Evolutionary conservation across 345 rosid genomes (phyloP).

Genomic region (Moringa oleifera): DNA sequence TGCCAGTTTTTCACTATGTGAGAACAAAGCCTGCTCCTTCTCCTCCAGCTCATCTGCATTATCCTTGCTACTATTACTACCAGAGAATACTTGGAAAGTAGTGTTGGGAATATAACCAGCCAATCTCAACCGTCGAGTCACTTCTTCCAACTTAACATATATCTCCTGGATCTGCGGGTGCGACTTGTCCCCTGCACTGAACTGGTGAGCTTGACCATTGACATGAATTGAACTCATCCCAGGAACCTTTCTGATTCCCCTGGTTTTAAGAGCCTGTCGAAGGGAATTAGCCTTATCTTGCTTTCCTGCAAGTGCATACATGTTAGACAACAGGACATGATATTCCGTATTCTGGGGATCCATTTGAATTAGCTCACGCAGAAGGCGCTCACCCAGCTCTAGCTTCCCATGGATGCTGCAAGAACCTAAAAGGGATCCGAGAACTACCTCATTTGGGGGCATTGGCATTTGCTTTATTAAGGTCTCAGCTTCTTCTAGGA

Average conservation of each 20-base stretch:
- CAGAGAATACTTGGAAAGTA: slow-evolving; percentile 33
- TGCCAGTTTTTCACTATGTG: slow-evolving; percentile 81
- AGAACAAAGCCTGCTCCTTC: slow-evolving; percentile 63
- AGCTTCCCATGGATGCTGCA: slow-evolving; percentile 59
- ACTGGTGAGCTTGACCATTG: slow-evolving; percentile 49
- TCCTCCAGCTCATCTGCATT: slow-evolving; percentile 47
- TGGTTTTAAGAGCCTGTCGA: slow-evolving; percentile 40
- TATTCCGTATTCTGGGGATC: slow-evolving; percentile 60
- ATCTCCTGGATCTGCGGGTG: slow-evolving; percentile 49
- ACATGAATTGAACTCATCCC: slow-evolving; percentile 70
- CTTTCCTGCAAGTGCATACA: slow-evolving; percentile 57
- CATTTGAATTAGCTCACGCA: slow-evolving; percentile 42
- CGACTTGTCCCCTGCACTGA: slow-evolving; percentile 67
- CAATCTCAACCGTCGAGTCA: slow-evolving; percentile 49
- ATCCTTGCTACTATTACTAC: slow-evolving; percentile 19
- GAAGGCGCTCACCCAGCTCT: slow-evolving; percentile 42
- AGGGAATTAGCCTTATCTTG: slow-evolving; percentile 34
- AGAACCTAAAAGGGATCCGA: slow-evolving; percentile 79
- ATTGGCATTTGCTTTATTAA: slow-evolving; percentile 59
- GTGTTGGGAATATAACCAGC: slow-evolving; percentile 58
- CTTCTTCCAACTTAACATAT: slow-evolving; percentile 45
- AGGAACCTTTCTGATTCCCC: slow-evolving; percentile 57
- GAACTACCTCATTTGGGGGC: slow-evolving; percentile 71
- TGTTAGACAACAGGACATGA: slow-evolving; percentile 60
- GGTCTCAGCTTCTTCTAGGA: slow-evolving; percentile 61